Percentiles rank a stretch among this genome's conserved stretches.
Conservation (phyloP, 208 protist genomes). For the Leishmania major region DNA sequence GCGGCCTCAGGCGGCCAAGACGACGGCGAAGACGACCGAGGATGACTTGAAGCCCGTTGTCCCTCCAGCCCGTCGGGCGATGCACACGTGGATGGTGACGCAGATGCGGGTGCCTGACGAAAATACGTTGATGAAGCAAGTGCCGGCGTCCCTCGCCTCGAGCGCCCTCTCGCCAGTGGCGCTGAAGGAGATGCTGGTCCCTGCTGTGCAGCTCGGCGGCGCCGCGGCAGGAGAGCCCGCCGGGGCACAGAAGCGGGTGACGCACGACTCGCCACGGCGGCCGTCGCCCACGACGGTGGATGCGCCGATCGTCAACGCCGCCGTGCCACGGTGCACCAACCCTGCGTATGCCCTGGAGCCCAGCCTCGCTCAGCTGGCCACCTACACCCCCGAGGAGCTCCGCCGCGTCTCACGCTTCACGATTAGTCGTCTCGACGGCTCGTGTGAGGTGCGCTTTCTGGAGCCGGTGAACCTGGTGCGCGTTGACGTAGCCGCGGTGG, state of each 20-base stretch:
- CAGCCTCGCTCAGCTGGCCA: slow-evolving; percentile 52
- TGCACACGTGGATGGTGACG: slow-evolving; percentile 31
- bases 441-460: slow-evolving; percentile 67
- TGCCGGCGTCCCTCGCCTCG: slow-evolving; percentile 46
- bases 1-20: slow-evolving; percentile 34
- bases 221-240: not conserved
- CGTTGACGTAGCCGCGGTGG: slow-evolving; percentile 58
- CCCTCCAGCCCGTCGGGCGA: slow-evolving; percentile 28
- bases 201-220: slow-evolving; percentile 45
- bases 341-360: slow-evolving; percentile 64
- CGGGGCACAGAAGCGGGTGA: not conserved
- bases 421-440: slow-evolving; percentile 62
- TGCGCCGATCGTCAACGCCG: slow-evolving; percentile 9
- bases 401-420: slow-evolving; percentile 56
- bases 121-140: slow-evolving; percentile 27
- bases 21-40: slow-evolving; percentile 23
- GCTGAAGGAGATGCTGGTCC: slow-evolving; percentile 60
- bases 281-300: not conserved
- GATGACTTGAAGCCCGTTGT: slow-evolving; percentile 16
- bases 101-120: slow-evolving; percentile 35
- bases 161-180: slow-evolving; percentile 59
- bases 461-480: slow-evolving; percentile 84
- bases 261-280: slow-evolving; percentile 7
- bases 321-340: slow-evolving; percentile 61
- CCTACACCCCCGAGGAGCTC: slow-evolving; percentile 51